These are phyloP conservation scores for Zygosaccharomyces sapae DNA, from an alignment of 1,139 yeast genomes.

Conservation along the genomic window DNA sequence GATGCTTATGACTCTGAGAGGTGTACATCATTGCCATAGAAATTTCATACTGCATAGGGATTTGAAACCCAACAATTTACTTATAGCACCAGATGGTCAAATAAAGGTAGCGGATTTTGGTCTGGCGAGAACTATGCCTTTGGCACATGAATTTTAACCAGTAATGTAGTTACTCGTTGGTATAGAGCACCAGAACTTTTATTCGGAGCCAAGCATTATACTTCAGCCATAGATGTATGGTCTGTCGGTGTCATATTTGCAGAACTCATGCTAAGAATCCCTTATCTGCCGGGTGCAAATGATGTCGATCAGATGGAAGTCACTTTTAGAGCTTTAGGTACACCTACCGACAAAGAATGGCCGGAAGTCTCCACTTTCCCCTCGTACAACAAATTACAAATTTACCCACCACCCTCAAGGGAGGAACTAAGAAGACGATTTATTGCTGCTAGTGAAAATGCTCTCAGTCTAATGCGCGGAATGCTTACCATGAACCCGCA, in stretches of 20 bases:
- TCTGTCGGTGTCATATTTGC: constrained; percentile 95
- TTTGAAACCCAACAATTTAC: constrained; percentile 74
- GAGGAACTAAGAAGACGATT: constrained; percentile 79
- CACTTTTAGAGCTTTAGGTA: constrained; percentile 90
- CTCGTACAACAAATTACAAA: constrained; percentile 61
- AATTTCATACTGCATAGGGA: constrained; percentile 87
- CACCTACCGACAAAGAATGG: constrained; percentile 92
- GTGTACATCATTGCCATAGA: constrained; percentile 92
- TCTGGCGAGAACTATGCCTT: constrained; percentile 77
- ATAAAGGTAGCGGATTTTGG: constrained; percentile 97
- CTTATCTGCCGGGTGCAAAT: constrained; percentile 88
- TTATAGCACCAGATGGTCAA: constrained; percentile 81
- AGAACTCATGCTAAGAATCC: constrained; percentile 89
- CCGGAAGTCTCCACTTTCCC: constrained; percentile 83
- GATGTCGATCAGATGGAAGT: constrained; percentile 87
- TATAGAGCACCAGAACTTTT: constrained; percentile 91
- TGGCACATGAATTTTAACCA: constrained; percentile 78
- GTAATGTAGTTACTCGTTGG: constrained; percentile 97
- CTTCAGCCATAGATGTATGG: constrained; percentile 89
- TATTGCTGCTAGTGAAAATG: constrained; percentile 86
- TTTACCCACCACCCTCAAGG: constrained; percentile 81
- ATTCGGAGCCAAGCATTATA: constrained; percentile 85
- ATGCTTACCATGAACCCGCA: constrained; percentile 80
- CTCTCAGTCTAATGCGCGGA: constrained; percentile 68
- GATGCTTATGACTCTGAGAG: constrained; percentile 90